Evolutionary conservation across 192 early-diverging fungal species (phyloP), one percentile per base, ranked within the genome.

Genomic region (Lobosporangium transversale): DNA sequence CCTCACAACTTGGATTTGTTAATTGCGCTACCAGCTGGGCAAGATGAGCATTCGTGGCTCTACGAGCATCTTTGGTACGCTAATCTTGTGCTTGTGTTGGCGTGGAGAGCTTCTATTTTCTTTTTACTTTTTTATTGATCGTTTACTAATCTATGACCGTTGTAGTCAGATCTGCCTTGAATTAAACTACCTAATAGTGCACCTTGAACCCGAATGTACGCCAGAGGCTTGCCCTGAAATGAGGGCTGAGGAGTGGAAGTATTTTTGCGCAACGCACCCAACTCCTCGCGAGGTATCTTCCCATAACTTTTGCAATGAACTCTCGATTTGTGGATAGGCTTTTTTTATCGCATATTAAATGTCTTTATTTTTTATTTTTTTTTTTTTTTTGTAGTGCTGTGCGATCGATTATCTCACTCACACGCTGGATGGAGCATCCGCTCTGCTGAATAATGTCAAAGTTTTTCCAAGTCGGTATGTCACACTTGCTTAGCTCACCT

Each of bases 371-470:
- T n/a, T 20, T 55, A 30, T 31, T 1, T 47, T 14, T 56, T 24
- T 6, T 35, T 31, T 42, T 23, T 48, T 53, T 12, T 80, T 18
- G 18, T 58, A 93, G 86, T 98, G 97, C 63, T 87, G 86, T 32
- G 97, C 97, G 2, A 90, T 97, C 23, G 93, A 95, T 56, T 98
- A 98, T 70, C 87, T 92, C 32, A 89, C 96, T 17, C 97, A 98
- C 81, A 97, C 95, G 1, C 79, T 97, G 66, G 94, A 98, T 76
- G 89, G 89, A n/a, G 92, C 97, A 0, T 91, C 89, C 14, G 86
- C 87, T 17, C 80, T 93, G 30, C 79, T 98, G 21, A 93, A 92
- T 69, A 92, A 87, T 58, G 80, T 84, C 26, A 91, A 87, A 66
- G 87, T 81, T 47, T 96, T 96, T 69, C 89, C 92, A 11, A 89